Evolutionary conservation across 2,329 filamentous ascomycete genomes (phyloP).

Genomic region (Penicillium sp.): DNA sequence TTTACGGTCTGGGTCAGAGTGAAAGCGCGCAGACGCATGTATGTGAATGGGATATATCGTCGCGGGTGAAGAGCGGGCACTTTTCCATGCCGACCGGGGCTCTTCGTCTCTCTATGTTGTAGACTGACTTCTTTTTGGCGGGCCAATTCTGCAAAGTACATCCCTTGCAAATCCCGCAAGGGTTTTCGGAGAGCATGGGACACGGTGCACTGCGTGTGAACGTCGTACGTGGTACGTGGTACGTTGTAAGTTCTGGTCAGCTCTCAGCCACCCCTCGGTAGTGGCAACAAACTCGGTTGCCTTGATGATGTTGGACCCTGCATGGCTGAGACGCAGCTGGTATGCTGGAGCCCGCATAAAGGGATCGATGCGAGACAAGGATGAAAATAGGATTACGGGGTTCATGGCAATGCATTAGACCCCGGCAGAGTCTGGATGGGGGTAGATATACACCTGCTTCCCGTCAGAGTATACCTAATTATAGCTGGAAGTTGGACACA

Average conservation of each 20-base stretch:
- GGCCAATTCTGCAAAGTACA: neutral
- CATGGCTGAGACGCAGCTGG: slow-evolving; percentile 10
- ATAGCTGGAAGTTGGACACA: no score
- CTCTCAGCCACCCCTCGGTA: slow-evolving; percentile 4
- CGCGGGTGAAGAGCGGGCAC: no score
- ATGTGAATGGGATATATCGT: no score
- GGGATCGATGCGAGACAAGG: neutral
- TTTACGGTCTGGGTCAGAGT: neutral
- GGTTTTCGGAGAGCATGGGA: neutral
- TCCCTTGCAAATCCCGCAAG: slow-evolving; percentile 2
- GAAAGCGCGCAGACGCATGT: neutral
- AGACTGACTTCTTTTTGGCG: neutral
- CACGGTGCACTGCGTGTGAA: neutral
- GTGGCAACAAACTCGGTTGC: slow-evolving; percentile 18
- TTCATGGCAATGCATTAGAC: neutral
- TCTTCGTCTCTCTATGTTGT: neutral
- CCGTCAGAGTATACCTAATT: no score
- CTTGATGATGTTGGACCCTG: slow-evolving; percentile 8
- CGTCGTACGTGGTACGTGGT: no score
- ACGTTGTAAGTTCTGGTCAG: neutral
- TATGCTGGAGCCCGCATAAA: slow-evolving; percentile 14
- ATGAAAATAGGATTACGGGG: neutral
- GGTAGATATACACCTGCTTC: no score
- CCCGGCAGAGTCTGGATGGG: no score
- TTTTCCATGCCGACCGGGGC: no score